Evolutionary conservation across 1,284 basidiomycete genomes (phyloP).

Genomic region (Cryptococcus sp.): DNA sequence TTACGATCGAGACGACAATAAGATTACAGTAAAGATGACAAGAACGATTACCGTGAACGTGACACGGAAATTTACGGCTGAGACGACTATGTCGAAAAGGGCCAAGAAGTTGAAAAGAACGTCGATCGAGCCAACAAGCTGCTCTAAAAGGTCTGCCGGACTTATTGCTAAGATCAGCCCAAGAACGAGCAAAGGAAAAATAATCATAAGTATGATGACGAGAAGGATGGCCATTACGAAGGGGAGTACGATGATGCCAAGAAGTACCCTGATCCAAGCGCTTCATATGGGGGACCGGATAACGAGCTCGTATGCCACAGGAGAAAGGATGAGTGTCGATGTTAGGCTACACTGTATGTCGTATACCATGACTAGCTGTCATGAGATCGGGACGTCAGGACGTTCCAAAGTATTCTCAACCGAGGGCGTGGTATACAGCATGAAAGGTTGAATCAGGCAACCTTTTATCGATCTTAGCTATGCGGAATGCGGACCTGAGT

Average conservation of each 20-base stretch:
- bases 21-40: too few species aligned
- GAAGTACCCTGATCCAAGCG: neutral
- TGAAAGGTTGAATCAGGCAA: too few species aligned
- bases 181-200: constrained; percentile 1
- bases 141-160: neutral
- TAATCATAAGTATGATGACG: constrained; percentile 1
- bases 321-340: neutral
- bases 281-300: neutral
- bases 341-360: neutral
- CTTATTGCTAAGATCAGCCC: neutral
- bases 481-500: too few species aligned
- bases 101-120: neutral
- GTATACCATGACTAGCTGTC: neutral
- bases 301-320: constrained; percentile 2
- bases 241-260: constrained; percentile 1
- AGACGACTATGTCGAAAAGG: constrained; percentile 3
- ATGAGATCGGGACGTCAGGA: neutral
- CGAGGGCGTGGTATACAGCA: neutral
- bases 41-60: constrained; percentile 1
- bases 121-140: neutral
- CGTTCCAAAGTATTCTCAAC: too few species aligned
- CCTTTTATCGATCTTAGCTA: too few species aligned
- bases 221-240: neutral
- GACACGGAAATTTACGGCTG: neutral
- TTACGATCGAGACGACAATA: neutral